Percentiles rank a stretch among this genome's conserved stretches.
Evolutionary conservation across 2,329 filamentous ascomycete genomes (phyloP).

Genomic region (Niveomyces coronatus): DNA sequence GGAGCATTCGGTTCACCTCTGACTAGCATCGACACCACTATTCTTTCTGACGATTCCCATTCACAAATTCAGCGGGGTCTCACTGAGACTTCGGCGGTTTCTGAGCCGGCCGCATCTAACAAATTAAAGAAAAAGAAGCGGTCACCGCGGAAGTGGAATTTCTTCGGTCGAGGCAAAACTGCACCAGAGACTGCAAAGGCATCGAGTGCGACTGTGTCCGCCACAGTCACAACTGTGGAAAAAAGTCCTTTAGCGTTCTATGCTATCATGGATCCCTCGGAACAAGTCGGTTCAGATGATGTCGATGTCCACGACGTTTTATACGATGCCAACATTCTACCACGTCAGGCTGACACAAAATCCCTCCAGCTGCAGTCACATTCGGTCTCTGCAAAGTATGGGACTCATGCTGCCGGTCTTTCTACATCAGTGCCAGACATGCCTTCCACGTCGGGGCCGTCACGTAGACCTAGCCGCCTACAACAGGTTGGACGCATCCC

Average conservation of each 20-base stretch:
- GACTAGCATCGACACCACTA: constrained; percentile 45
- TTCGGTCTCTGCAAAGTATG: neutral
- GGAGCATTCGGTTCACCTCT: constrained; percentile 36
- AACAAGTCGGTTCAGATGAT: constrained; percentile 38
- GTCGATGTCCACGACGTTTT: constrained; percentile 34
- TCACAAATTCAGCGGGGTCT: constrained; percentile 29
- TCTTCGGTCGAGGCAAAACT: constrained; percentile 47
- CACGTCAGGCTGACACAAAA: constrained; percentile 4
- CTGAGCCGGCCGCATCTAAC: constrained; percentile 30
- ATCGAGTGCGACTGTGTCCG: constrained; percentile 29
- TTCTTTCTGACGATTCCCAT: constrained; percentile 47
- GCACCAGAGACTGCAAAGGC: constrained; percentile 29
- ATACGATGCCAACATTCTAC: constrained; percentile 29
- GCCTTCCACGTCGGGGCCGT: neutral
- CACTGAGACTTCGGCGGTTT: constrained; percentile 20
- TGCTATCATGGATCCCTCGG: constrained; percentile 49
- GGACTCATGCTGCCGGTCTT: neutral
- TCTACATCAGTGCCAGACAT: constrained; percentile 2
- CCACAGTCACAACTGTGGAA: constrained; percentile 37
- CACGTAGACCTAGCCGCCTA: constrained; percentile 44
- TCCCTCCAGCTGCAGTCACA: constrained; percentile 3
- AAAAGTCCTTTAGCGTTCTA: constrained; percentile 49
- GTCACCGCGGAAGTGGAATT: constrained; percentile 52
- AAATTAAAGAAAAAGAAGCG: constrained; percentile 45
- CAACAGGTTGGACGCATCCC: constrained; percentile 81